phyloP scores from a whole-genome alignment of 768 basidiomycete genomes.

The Tephrocybe sp. region DNA sequence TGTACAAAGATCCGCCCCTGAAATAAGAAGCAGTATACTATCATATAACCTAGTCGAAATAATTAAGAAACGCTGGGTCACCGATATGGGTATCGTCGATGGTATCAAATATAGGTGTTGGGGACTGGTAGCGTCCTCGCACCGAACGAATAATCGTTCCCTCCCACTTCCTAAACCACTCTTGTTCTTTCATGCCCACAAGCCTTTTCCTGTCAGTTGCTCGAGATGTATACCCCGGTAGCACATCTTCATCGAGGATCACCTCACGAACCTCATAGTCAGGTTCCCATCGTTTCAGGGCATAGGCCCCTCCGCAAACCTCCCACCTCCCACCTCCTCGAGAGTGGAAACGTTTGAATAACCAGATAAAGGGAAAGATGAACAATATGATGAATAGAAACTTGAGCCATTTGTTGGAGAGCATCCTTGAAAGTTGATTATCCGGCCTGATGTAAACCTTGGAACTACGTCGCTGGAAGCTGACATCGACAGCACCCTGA shows the following conservation, averaged over 20 bases:
- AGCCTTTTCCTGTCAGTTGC: slow-evolving; percentile 24
- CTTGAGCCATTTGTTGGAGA: slow-evolving; percentile 73
- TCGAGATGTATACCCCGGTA: slow-evolving; percentile 14
- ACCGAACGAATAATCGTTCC: slow-evolving; percentile 64
- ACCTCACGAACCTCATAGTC: slow-evolving; percentile 1
- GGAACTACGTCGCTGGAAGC: slow-evolving; percentile 45
- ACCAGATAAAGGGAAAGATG: slow-evolving; percentile 81
- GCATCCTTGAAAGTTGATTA: slow-evolving; percentile 62
- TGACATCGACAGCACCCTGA: slow-evolving; percentile 46
- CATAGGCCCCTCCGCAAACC: slow-evolving; percentile 75
- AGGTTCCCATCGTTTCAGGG: slow-evolving; percentile 56
- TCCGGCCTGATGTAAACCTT: slow-evolving; percentile 67
- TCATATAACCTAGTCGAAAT: slow-evolving; percentile 14
- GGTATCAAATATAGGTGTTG: slow-evolving; percentile 27
- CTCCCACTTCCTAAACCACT: slow-evolving; percentile 84
- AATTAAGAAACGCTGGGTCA: slow-evolving; percentile 24
- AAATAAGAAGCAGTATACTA: not conserved
- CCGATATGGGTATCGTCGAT: slow-evolving; percentile 6
- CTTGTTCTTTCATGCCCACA: slow-evolving; percentile 66
- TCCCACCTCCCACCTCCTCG: slow-evolving; percentile 75
- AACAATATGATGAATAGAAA: slow-evolving; percentile 66
- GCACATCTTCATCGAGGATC: not conserved
- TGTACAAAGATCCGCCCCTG: slow-evolving; percentile 2
- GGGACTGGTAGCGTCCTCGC: slow-evolving; percentile 40
- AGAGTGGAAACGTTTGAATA: slow-evolving; percentile 68